Conservation (phyloP, 331 rosid species). For the Phaseolus coccineus region DNA sequence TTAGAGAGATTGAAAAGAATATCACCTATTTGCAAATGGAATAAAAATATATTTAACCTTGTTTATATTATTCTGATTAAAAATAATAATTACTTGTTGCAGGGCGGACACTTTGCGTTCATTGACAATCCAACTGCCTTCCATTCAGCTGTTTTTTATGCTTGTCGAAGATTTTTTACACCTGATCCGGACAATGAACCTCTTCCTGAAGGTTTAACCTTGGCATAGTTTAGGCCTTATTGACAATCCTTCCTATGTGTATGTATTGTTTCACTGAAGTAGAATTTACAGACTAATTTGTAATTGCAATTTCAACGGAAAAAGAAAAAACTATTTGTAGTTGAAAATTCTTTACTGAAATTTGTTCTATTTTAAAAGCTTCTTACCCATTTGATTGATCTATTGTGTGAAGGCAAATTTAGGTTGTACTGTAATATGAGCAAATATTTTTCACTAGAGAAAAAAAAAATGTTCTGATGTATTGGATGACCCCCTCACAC, state of each 20-base stretch:
- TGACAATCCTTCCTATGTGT: background rate
- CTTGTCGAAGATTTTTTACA: slow-evolving; percentile 77
- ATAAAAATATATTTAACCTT: background rate
- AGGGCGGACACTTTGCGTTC: slow-evolving; percentile 93
- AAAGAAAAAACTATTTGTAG: background rate
- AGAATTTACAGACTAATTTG: slow-evolving; percentile 13
- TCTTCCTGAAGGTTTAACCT: slow-evolving; percentile 72
- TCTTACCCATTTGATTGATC: background rate
- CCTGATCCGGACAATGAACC: slow-evolving; percentile 60
- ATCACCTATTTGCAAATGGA: background rate
- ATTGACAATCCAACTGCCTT: slow-evolving; percentile 79
- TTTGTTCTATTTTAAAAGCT: slow-evolving; percentile 15
- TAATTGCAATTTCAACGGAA: slow-evolving; percentile 8
- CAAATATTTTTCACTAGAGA: background rate
- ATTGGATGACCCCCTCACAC: slow-evolving; percentile 17
- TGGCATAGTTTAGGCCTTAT: slow-evolving; percentile 57
- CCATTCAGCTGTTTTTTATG: slow-evolving; percentile 80
- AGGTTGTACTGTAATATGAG: background rate
- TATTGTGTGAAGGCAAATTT: slow-evolving; percentile 4
- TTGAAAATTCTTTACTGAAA: slow-evolving; percentile 10
- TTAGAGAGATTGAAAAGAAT: background rate
- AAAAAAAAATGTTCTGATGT: slow-evolving; percentile 16
- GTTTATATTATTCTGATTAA: slow-evolving; percentile 26
- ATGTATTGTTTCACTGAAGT: slow-evolving; percentile 15
- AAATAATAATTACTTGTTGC: slow-evolving; percentile 45